phyloP scores from a whole-genome alignment of 192 early-diverging fungal species.

The Backusella circina region DNA sequence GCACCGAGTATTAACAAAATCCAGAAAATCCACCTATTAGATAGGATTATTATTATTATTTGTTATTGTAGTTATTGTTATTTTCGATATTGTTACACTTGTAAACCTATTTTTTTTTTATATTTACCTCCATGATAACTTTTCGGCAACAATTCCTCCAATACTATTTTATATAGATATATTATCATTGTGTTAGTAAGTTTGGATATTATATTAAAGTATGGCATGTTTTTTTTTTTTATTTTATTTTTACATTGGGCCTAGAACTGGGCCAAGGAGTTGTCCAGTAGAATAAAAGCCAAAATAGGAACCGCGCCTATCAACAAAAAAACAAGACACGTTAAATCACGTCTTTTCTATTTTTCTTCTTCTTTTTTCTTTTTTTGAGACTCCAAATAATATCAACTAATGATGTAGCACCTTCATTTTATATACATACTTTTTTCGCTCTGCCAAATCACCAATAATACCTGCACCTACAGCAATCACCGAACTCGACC shows the following conservation, averaged over 20 bases:
- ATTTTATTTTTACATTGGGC: conserved; percentile 32
- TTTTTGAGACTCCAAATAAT: neutral
- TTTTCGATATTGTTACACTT: too few species aligned
- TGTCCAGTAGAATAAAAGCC: neutral
- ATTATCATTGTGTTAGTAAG: neutral
- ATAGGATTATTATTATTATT: neutral
- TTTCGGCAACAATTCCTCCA: neutral
- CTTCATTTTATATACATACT: neutral
- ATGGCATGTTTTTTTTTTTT: too few species aligned
- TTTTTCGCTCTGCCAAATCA: conserved; percentile 14
- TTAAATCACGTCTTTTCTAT: neutral
- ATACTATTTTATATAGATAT: neutral
- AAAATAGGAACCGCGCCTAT: neutral
- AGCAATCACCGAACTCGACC: conserved; percentile 34
- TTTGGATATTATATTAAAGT: neutral
- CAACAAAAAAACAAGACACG: neutral
- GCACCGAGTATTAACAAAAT: conserved; percentile 24
- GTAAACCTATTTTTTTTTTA: neutral
- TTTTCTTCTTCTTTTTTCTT: neutral
- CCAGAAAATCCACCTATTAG: conserved; percentile 42
- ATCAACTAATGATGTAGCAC: neutral
- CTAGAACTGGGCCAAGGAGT: conserved; percentile 16
- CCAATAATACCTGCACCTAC: conserved; percentile 19
- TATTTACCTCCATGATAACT: neutral
- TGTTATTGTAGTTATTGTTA: neutral